Conservation (phyloP, 2,329 filamentous ascomycete genomes). For the Talaromyces funiculosus region DNA sequence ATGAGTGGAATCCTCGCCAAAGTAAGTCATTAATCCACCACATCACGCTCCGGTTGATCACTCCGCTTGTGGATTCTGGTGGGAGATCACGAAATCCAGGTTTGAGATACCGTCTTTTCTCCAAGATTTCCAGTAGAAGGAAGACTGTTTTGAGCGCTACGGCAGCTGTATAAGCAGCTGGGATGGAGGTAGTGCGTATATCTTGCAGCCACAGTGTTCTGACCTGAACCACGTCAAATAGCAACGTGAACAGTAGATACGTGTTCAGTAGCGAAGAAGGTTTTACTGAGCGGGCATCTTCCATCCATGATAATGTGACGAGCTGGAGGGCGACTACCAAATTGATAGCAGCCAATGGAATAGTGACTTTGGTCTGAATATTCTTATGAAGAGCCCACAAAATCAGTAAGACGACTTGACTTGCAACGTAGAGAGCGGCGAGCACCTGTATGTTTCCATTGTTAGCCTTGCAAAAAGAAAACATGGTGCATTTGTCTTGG, state of each 20-base stretch:
- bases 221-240: slow-evolving; percentile 8
- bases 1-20: neutral
- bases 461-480: no score
- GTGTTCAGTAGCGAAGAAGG: slow-evolving; percentile 1
- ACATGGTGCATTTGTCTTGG: no score
- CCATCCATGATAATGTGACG: slow-evolving; percentile 9
- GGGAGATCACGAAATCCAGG: neutral
- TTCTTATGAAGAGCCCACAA: no score
- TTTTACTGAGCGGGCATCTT: slow-evolving; percentile 8
- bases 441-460: no score
- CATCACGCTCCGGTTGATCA: slow-evolving; percentile 10
- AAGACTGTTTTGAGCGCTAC: slow-evolving; percentile 1
- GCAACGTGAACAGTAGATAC: slow-evolving; percentile 1
- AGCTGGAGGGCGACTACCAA: slow-evolving; percentile 7
- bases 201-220: slow-evolving; percentile 7
- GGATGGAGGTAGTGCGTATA: neutral
- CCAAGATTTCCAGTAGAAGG: neutral
- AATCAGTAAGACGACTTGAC: no score
- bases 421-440: no score
- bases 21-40: slow-evolving; percentile 11
- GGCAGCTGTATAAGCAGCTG: neutral
- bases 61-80: slow-evolving; percentile 8
- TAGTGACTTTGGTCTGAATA: slow-evolving; percentile 1
- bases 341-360: slow-evolving; percentile 7
- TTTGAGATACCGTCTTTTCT: neutral